Conservation (phyloP, 495 filamentous ascomycete genomes). For the Lepidopterella palustris region DNA sequence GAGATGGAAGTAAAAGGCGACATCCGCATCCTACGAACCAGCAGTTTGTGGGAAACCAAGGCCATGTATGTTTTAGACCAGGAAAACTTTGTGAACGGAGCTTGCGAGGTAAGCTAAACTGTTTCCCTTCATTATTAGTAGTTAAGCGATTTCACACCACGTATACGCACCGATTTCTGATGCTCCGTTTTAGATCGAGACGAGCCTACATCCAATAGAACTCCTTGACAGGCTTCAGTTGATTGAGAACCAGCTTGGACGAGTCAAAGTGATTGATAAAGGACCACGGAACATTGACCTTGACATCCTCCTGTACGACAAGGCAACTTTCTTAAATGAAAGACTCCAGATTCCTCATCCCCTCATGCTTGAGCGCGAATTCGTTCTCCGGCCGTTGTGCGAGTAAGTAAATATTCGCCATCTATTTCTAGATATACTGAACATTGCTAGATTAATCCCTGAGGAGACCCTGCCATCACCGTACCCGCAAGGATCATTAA, state of each 20-base stretch:
- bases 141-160: too few species aligned
- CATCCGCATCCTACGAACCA: slow-evolving; percentile 72
- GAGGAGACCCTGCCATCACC: slow-evolving; percentile 11
- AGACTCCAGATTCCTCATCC: slow-evolving; percentile 79
- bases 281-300: slow-evolving; percentile 90
- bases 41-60: slow-evolving; percentile 85
- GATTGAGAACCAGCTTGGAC: slow-evolving; percentile 71
- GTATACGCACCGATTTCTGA: background rate
- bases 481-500: slow-evolving; percentile 17
- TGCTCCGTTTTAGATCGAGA: slow-evolving; percentile 60
- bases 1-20: slow-evolving; percentile 59
- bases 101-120: slow-evolving; percentile 66
- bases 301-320: slow-evolving; percentile 84
- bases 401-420: slow-evolving; percentile 50
- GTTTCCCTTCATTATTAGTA: too few species aligned
- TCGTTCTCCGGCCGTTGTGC: slow-evolving; percentile 82
- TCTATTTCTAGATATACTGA: background rate
- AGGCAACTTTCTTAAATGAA: slow-evolving; percentile 55
- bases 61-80: slow-evolving; percentile 96
- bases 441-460: slow-evolving; percentile 29
- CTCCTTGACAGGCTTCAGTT: slow-evolving; percentile 73
- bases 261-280: slow-evolving; percentile 82
- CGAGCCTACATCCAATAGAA: slow-evolving; percentile 62
- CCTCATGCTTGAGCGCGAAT: slow-evolving; percentile 83
- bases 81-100: slow-evolving; percentile 82